These are phyloP conservation scores for Stromatinia cepivora DNA, from an alignment of 2,329 filamentous ascomycete species.

Conservation along the genomic window DNA sequence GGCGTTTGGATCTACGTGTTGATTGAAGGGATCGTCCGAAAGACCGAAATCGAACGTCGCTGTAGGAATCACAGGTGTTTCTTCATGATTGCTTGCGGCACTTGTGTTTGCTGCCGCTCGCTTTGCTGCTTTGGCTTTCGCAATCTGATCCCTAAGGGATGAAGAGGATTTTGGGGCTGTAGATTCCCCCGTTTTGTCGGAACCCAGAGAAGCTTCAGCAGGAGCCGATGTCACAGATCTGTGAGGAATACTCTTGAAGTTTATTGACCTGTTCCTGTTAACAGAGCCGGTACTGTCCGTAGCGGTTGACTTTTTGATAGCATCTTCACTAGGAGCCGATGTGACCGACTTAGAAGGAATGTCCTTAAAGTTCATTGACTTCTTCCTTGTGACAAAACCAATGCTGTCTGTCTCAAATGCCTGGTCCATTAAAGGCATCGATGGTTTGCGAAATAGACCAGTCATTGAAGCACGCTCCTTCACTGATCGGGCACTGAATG, in stretches of 20 bases:
- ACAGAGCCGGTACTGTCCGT: constrained; percentile 32
- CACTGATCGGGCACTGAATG: constrained; percentile 47
- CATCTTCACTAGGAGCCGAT: constrained; percentile 31
- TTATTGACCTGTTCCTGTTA: constrained; percentile 33
- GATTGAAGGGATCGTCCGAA: constrained; percentile 69
- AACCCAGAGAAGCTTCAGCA: constrained; percentile 26
- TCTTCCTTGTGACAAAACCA: constrained; percentile 34
- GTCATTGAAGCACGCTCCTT: constrained; percentile 55
- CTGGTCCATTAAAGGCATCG: constrained; percentile 46
- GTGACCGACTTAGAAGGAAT: constrained; percentile 32
- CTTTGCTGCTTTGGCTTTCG: constrained; percentile 83
- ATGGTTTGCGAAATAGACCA: constrained; percentile 57
- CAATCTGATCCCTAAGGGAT: constrained; percentile 85
- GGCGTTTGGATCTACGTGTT: constrained; percentile 55
- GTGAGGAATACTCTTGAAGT: constrained; percentile 33
- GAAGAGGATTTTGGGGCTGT: constrained; percentile 69
- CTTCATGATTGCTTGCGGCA: constrained; percentile 31
- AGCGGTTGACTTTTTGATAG: constrained; percentile 40
- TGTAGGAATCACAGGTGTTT: constrained; percentile 48
- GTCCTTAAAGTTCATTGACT: constrained; percentile 35
- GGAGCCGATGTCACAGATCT: constrained; percentile 32
- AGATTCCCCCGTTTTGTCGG: constrained; percentile 42
- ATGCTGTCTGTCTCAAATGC: constrained; percentile 31
- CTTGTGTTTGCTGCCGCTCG: constrained; percentile 50
- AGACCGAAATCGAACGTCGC: constrained; percentile 61